Evolutionary conservation across 2,329 filamentous ascomycete species (phyloP).

Genomic region (Byssothecium circinans): DNA sequence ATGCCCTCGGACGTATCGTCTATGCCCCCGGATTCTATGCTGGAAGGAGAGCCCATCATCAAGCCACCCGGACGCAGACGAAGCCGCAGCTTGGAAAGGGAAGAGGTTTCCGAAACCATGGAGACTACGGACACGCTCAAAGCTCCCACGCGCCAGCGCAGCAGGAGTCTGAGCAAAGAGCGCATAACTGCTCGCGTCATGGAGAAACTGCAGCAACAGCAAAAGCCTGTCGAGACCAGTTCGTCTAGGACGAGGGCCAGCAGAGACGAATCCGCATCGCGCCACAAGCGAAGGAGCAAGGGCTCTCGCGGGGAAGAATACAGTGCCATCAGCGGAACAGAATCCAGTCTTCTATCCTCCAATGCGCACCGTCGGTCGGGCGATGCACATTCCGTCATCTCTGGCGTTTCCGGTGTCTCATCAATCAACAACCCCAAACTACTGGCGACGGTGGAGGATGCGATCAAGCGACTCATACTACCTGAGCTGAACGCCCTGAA

Average conservation of each 20-base stretch:
- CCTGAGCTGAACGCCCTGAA: constrained; percentile 91
- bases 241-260: constrained; percentile 25
- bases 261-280: constrained; percentile 33
- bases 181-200: constrained; percentile 69
- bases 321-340: constrained; percentile 50
- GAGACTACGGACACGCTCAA: constrained; percentile 53
- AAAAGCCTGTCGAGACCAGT: constrained; percentile 49
- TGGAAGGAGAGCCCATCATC: constrained; percentile 57
- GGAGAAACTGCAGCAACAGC: constrained; percentile 59
- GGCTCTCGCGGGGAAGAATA: constrained; percentile 41
- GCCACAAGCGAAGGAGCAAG: constrained; percentile 49
- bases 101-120: constrained; percentile 35
- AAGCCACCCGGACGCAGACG: constrained; percentile 50
- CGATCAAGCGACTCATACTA: constrained; percentile 83
- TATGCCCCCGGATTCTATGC: constrained; percentile 72
- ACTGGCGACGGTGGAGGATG: constrained; percentile 89
- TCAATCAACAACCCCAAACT: constrained; percentile 92
- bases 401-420: constrained; percentile 57
- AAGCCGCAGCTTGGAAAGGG: constrained; percentile 54
- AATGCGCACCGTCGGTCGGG: constrained; percentile 59
- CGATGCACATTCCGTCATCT: constrained; percentile 61
- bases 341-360: constrained; percentile 65
- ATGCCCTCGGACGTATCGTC: constrained; percentile 83
- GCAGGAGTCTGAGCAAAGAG: constrained; percentile 67
- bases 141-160: constrained; percentile 60